phyloP scores from a whole-genome alignment of 441 rosid species.

The Flueggea neowawraea region DNA sequence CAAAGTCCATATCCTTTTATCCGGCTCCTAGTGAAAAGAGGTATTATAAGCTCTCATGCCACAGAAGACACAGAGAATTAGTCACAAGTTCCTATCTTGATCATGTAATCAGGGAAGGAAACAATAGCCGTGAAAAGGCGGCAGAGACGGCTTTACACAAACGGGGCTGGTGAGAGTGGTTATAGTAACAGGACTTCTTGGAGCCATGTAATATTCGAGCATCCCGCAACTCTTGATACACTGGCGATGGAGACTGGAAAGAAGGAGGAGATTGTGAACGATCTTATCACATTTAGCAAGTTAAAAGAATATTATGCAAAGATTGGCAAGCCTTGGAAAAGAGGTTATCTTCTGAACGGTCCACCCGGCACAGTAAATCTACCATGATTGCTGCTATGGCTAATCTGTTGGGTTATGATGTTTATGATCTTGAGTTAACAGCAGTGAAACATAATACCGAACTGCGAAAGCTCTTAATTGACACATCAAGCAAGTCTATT shows the following conservation, averaged over 20 bases:
- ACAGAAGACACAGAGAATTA: constrained; percentile 4
- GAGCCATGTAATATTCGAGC: constrained; percentile 18
- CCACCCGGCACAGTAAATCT: constrained; percentile 23
- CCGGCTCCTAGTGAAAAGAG: constrained; percentile 5
- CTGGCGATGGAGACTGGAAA: constrained; percentile 7
- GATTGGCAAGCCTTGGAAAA: constrained; percentile 18
- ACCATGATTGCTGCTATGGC: constrained; percentile 23
- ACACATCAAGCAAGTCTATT: constrained; percentile 11
- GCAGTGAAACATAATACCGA: constrained; percentile 17
- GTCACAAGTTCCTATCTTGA: constrained; percentile 10
- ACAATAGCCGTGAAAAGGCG: constrained; percentile 6
- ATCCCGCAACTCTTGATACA: constrained; percentile 18
- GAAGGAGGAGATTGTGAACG: constrained; percentile 16
- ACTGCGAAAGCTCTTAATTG: constrained; percentile 14
- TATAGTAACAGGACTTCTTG: constrained; percentile 4
- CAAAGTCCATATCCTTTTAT: neutral
- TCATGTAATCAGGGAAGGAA: constrained; percentile 14
- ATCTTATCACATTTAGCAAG: constrained; percentile 14
- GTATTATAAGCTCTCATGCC: constrained; percentile 13
- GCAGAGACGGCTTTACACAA: constrained; percentile 17
- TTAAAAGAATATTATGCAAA: constrained; percentile 13
- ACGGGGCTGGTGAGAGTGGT: constrained; percentile 12
- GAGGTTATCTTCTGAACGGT: constrained; percentile 16
- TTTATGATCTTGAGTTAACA: constrained; percentile 17
- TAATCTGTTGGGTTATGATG: constrained; percentile 12